A percentile compares a stretch with the other conserved stretches of the same genome.
Evolutionary conservation across 306 rosid genomes (phyloP).

Genomic region (Ormosia emarginata): DNA sequence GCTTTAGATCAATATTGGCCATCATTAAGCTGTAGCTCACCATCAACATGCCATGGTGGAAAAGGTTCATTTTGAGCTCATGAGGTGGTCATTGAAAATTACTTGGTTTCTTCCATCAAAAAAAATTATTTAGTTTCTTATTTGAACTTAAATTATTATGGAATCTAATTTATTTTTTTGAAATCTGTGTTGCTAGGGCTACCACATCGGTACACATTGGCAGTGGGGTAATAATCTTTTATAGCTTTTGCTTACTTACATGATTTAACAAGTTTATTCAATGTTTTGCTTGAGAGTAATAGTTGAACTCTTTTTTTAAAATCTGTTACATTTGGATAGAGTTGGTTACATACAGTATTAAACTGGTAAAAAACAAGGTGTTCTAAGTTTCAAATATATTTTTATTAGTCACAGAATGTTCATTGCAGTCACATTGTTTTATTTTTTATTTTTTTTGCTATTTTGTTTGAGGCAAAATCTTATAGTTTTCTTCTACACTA

Average conservation of each 20-base stretch:
- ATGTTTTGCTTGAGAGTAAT: slow-evolving; percentile 16
- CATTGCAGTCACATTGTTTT: neutral
- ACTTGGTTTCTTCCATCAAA: too few relatives aligned
- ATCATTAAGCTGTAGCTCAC: too few relatives aligned
- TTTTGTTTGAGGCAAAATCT: neutral
- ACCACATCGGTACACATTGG: slow-evolving; percentile 23
- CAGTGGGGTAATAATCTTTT: slow-evolving; percentile 92
- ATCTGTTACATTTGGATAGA: slow-evolving; percentile 11
- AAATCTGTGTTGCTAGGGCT: slow-evolving; percentile 34
- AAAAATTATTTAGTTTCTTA: too few relatives aligned
- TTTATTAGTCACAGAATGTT: neutral
- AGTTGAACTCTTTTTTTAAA: neutral
- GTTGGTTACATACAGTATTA: neutral
- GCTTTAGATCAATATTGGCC: too few relatives aligned
- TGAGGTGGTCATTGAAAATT: too few relatives aligned
- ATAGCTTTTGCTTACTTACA: slow-evolving; percentile 30
- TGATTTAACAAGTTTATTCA: slow-evolving; percentile 16
- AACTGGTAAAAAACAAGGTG: neutral
- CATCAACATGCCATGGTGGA: too few relatives aligned
- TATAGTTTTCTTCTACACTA: slow-evolving; percentile 8
- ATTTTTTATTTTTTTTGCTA: neutral
- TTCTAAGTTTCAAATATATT: slow-evolving; percentile 4
- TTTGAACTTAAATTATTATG: too few relatives aligned
- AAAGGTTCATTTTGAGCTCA: too few relatives aligned
- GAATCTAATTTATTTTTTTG: slow-evolving; percentile 45